These are phyloP conservation scores for Fusarium foetens DNA, from an alignment of 2,329 filamentous ascomycete species.

Conservation along the genomic window DNA sequence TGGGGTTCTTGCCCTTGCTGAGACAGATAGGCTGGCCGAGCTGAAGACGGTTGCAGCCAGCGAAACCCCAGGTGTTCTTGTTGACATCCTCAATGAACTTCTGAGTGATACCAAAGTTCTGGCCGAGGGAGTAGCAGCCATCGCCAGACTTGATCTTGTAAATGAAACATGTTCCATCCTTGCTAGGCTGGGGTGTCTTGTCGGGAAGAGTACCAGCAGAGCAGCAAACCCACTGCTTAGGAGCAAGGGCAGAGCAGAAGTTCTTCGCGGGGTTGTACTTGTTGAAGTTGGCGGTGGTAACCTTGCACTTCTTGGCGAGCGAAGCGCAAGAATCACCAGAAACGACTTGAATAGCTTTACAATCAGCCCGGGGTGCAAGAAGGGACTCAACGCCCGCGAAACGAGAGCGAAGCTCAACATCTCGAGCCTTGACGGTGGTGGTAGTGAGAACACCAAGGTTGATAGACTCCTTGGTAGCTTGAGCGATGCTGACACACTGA, in stretches of 20 bases:
- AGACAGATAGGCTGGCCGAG: slow-evolving; percentile 48
- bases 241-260: slow-evolving; percentile 49
- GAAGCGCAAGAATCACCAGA: slow-evolving; percentile 51
- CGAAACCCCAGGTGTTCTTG: slow-evolving; percentile 53
- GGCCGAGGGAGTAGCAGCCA: slow-evolving; percentile 47
- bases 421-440: slow-evolving; percentile 24
- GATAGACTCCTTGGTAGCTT: slow-evolving; percentile 8
- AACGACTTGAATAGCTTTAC: slow-evolving; percentile 45
- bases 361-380: slow-evolving; percentile 36
- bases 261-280: slow-evolving; percentile 50
- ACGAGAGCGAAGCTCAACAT: slow-evolving; percentile 29
- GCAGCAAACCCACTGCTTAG: slow-evolving; percentile 52
- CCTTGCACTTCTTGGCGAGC: slow-evolving; percentile 53
- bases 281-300: slow-evolving; percentile 51
- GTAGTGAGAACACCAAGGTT: slow-evolving; percentile 33
- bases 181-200: slow-evolving; percentile 46
- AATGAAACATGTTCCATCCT: slow-evolving; percentile 50
- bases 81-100: slow-evolving; percentile 52
- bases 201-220: slow-evolving; percentile 49
- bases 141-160: slow-evolving; percentile 49
- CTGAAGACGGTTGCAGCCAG: slow-evolving; percentile 46
- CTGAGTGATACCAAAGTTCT: slow-evolving; percentile 48
- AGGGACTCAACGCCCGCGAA: slow-evolving; percentile 22
- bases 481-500: slow-evolving; percentile 25
- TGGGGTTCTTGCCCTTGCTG: slow-evolving; percentile 47